A percentile compares a stretch with the other conserved stretches of the same genome.
Conservation (phyloP, 495 filamentous ascomycete genomes). For the Trichocladium antarcticum region DNA sequence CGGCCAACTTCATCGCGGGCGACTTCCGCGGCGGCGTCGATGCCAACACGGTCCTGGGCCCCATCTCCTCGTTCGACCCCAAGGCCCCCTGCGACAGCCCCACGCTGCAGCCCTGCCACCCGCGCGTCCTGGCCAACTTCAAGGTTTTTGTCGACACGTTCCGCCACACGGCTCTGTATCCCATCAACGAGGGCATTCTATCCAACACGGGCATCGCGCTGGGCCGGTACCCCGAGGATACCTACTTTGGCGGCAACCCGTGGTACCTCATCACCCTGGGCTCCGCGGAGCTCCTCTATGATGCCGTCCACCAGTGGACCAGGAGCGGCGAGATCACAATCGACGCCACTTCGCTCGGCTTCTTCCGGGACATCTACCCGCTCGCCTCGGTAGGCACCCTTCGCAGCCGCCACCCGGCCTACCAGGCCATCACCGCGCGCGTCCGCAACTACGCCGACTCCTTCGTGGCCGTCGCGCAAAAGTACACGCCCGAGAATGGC, state of each 20-base stretch:
- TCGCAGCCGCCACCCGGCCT: neutral
- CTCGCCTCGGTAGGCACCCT: conserved; percentile 27
- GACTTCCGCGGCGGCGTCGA: conserved; percentile 46
- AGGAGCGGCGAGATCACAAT: conserved; percentile 39
- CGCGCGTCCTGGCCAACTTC: conserved; percentile 49
- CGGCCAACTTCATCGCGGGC: conserved; percentile 40
- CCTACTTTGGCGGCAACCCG: conserved; percentile 51
- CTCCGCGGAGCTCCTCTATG: conserved; percentile 52
- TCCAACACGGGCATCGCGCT: conserved; percentile 44
- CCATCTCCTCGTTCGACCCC: conserved; percentile 51
- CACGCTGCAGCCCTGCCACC: conserved; percentile 50
- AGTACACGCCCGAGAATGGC: conserved; percentile 43
- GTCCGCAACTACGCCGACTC: conserved; percentile 50
- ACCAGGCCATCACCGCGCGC: conserved; percentile 29
- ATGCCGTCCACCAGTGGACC: conserved; percentile 46
- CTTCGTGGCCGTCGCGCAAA: conserved; percentile 42
- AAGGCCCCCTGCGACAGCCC: conserved; percentile 41
- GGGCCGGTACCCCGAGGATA: conserved; percentile 56
- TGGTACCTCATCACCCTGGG: conserved; percentile 53
- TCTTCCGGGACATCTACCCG: conserved; percentile 44
- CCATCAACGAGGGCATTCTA: conserved; percentile 40
- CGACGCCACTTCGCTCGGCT: conserved; percentile 38
- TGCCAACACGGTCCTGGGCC: conserved; percentile 47
- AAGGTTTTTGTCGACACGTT: conserved; percentile 53
- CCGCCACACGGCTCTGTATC: conserved; percentile 37